phyloP scores from a whole-genome alignment of 2,329 filamentous ascomycete genomes.

The Aspergillus sp. region DNA sequence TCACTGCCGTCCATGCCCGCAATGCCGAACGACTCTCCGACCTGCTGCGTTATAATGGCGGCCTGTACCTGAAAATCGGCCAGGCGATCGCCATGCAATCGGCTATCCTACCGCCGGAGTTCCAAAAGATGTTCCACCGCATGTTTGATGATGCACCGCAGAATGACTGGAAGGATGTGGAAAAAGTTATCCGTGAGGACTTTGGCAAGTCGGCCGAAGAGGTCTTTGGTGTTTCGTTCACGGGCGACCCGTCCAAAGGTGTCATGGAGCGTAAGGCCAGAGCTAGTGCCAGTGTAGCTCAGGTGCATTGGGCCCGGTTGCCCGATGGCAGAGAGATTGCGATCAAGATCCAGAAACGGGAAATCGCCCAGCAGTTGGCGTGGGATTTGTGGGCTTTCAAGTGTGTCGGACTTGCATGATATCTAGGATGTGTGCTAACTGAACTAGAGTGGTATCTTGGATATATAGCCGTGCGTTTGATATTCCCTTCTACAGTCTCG shows the following conservation, averaged over 20 bases:
- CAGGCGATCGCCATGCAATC: constrained; percentile 99
- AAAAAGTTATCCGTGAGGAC: constrained; percentile 79
- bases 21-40: constrained; percentile 81
- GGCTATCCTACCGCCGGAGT: constrained; percentile 86
- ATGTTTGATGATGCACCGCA: constrained; percentile 99
- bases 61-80: constrained; percentile 93
- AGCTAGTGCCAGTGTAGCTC: constrained; percentile 84
- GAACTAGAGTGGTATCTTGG: constrained; percentile 64
- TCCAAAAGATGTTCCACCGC: constrained; percentile 88
- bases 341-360: constrained; percentile 92
- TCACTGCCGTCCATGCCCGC: constrained; percentile 73
- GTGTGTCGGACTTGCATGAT: constrained; percentile 38
- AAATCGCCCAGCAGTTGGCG: constrained; percentile 83
- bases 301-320: constrained; percentile 90
- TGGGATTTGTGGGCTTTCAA: constrained; percentile 98
- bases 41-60: constrained; percentile 79
- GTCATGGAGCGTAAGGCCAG: constrained; percentile 67
- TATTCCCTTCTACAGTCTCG: constrained; percentile 83
- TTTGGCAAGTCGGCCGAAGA: constrained; percentile 83
- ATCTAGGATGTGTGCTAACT: constrained; percentile 5
- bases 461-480: constrained; percentile 87
- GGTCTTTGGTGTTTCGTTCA: constrained; percentile 85
- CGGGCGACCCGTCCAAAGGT: constrained; percentile 57
- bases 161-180: constrained; percentile 80
- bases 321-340: constrained; percentile 86